phyloP scores from a whole-genome alignment of 768 basidiomycete genomes.

The Scleroderma citrinum region DNA sequence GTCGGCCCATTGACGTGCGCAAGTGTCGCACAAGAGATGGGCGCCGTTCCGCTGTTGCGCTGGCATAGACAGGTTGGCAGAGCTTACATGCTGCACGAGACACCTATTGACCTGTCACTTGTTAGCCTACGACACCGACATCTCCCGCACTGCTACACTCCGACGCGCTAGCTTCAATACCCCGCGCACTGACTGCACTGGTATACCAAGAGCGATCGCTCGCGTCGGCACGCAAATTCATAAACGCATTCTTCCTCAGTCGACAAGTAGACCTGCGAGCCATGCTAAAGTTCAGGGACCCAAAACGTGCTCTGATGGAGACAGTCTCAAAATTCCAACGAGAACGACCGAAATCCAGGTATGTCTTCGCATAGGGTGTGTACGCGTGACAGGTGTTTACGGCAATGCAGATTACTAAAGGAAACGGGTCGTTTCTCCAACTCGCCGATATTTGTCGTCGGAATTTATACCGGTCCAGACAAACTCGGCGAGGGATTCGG shows the following conservation, averaged over 20 bases:
- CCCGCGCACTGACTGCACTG: conserved; percentile 81
- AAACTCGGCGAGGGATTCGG: conserved; percentile 95
- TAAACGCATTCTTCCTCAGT: conserved; percentile 81
- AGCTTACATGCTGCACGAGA: background rate
- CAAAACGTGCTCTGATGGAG: conserved; percentile 68
- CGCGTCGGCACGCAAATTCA: conserved; percentile 79
- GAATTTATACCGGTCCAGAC: conserved; percentile 76
- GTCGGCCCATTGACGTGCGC: conserved; percentile 84
- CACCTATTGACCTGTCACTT: background rate
- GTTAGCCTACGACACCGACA: conserved; percentile 44
- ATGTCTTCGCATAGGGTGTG: background rate
- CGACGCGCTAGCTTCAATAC: conserved; percentile 86
- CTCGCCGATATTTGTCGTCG: conserved; percentile 91
- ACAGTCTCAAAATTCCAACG: conserved; percentile 66
- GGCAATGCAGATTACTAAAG: conserved; percentile 61
- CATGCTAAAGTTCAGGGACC: conserved; percentile 79
- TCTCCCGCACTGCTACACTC: conserved; percentile 57
- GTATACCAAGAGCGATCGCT: conserved; percentile 87
- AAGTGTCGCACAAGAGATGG: conserved; percentile 81
- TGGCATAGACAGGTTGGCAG: conserved; percentile 69
- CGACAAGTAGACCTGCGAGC: conserved; percentile 75
- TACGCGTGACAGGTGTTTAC: background rate
- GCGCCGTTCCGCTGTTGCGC: conserved; percentile 67
- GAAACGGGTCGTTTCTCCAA: conserved; percentile 91
- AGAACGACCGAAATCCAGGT: conserved; percentile 69